Conservation (phyloP, 108 stramenopile genomes). For the Nitzschia sp. region DNA sequence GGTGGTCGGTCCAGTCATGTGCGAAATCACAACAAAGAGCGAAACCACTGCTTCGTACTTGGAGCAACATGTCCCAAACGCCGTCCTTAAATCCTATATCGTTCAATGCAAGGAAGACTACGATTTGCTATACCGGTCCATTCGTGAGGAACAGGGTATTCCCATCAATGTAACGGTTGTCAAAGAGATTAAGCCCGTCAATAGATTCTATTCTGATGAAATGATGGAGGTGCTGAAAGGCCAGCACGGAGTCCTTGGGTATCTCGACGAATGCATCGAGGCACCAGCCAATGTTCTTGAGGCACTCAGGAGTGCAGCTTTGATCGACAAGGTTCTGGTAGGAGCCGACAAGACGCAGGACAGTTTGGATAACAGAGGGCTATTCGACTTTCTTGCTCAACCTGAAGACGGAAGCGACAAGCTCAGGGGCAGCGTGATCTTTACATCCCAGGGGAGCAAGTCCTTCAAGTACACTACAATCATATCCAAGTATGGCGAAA, state of each 20-base stretch:
- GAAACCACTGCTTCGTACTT: slow-evolving; percentile 58
- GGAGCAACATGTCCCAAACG: slow-evolving; percentile 68
- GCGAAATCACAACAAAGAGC: slow-evolving; percentile 65
- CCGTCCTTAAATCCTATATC: slow-evolving; percentile 65
- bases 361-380: slow-evolving; percentile 51
- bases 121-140: slow-evolving; percentile 65
- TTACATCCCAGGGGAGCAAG: slow-evolving; percentile 32
- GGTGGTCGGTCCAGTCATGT: slow-evolving; percentile 78
- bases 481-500: slow-evolving; percentile 50
- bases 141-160: slow-evolving; percentile 59
- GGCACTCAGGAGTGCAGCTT: slow-evolving; percentile 56
- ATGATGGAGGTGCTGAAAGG: slow-evolving; percentile 61
- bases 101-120: slow-evolving; percentile 79
- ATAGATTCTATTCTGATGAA: slow-evolving; percentile 60
- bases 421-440: slow-evolving; percentile 34
- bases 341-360: slow-evolving; percentile 71
- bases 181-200: slow-evolving; percentile 28
- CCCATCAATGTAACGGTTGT: slow-evolving; percentile 62
- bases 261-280: slow-evolving; percentile 77
- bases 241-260: slow-evolving; percentile 74
- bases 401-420: slow-evolving; percentile 26
- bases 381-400: slow-evolving; percentile 49
- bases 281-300: slow-evolving; percentile 72
- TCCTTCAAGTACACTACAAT: slow-evolving; percentile 51
- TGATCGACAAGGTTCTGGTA: slow-evolving; percentile 73